Evolutionary conservation across 352 stramenopile genomes (phyloP).

Genomic region (Globisporangium canariense): DNA sequence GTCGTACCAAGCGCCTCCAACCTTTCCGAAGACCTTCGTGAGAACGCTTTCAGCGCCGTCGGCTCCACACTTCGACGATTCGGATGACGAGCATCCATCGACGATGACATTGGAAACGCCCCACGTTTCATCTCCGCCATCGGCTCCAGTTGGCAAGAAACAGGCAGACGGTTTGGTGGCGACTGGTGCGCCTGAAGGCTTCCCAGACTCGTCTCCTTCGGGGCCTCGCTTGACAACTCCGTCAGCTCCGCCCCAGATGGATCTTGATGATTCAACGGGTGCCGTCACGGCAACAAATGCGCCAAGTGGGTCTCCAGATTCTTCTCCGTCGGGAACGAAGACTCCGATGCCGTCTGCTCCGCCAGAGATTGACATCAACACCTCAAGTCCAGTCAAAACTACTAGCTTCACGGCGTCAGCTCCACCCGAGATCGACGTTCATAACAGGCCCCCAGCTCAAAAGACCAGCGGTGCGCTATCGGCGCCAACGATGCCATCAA

Average conservation of each 20-base stretch:
- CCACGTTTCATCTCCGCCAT: neutral
- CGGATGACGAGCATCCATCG: constrained; percentile 29
- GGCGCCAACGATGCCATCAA: constrained; percentile 33
- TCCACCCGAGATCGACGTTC: constrained; percentile 6
- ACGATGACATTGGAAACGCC: neutral
- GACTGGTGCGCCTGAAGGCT: constrained; percentile 11
- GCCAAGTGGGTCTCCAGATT: neutral
- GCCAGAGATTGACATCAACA: constrained; percentile 23
- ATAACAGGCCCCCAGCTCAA: too few species aligned
- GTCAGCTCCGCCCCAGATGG: constrained; percentile 18
- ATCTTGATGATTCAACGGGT: neutral
- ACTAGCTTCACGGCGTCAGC: constrained; percentile 7
- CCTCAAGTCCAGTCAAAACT: constrained; percentile 11
- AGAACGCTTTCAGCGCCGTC: constrained; percentile 23
- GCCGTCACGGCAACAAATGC: neutral
- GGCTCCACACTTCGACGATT: constrained; percentile 39
- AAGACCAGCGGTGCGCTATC: neutral
- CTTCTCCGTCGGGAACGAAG: constrained; percentile 12
- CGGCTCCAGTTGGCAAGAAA: neutral
- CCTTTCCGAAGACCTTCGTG: neutral
- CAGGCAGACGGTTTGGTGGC: constrained; percentile 6
- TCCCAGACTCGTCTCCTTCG: constrained; percentile 17
- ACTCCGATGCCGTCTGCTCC: constrained; percentile 29
- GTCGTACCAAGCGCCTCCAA: constrained; percentile 5
- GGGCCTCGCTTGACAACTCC: constrained; percentile 1